phyloP scores from a whole-genome alignment of 192 early-diverging fungal species.

The Umbelopsis ramanniana region DNA sequence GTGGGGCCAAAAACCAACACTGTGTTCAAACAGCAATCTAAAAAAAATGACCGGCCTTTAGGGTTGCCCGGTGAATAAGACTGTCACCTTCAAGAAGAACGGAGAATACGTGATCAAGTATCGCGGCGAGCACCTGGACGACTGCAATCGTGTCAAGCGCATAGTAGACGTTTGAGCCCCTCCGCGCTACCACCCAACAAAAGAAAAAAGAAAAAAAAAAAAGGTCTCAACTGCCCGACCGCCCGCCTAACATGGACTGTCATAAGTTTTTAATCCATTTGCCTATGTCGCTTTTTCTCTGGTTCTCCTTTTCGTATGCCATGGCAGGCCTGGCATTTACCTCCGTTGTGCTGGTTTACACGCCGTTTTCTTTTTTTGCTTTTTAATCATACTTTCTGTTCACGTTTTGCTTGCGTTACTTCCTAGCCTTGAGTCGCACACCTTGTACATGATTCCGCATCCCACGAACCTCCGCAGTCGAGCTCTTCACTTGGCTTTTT shows the following conservation, averaged over 20 bases:
- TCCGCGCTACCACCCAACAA: too few relatives aligned
- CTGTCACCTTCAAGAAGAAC: conserved; percentile 59
- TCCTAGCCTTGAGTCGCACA: too few relatives aligned
- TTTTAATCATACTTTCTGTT: background rate
- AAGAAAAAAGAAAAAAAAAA: too few relatives aligned
- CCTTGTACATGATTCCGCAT: too few relatives aligned
- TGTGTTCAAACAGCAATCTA: too few relatives aligned
- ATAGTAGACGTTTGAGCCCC: conserved; percentile 42
- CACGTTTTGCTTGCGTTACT: too few relatives aligned
- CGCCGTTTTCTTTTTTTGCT: background rate
- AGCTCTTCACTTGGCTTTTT: too few relatives aligned
- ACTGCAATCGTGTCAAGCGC: conserved; percentile 55
- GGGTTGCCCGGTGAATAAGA: conserved; percentile 59
- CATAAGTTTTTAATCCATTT: background rate
- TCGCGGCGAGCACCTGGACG: conserved; percentile 56
- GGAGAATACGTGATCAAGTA: conserved; percentile 61
- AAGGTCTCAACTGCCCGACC: too few relatives aligned
- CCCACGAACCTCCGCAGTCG: too few relatives aligned
- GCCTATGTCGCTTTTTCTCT: background rate
- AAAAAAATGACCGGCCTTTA: conserved; percentile 18
- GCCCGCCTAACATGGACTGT: too few relatives aligned
- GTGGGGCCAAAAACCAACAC: too few relatives aligned
- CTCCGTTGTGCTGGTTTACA: background rate
- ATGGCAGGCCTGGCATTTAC: conserved; percentile 14
- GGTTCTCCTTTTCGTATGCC: background rate